These are phyloP conservation scores for Candolleomyces aberdarensis DNA, from an alignment of 768 basidiomycete genomes.

Conservation along the genomic window DNA sequence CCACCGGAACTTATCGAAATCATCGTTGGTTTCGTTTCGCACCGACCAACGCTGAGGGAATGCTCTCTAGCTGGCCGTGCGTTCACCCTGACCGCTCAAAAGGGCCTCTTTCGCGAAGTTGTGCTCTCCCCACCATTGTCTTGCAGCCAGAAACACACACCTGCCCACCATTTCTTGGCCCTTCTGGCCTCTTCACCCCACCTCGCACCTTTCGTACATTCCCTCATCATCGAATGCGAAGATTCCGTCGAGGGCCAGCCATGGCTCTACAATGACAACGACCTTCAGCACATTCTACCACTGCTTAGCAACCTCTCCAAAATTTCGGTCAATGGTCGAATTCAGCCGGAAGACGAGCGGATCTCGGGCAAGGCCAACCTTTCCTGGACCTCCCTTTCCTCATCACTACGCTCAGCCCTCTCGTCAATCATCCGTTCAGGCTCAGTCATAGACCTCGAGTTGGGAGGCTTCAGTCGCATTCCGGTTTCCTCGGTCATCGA, in stretches of 20 bases:
- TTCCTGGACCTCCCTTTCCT: conserved; percentile 10
- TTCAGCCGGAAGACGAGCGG: conserved; percentile 3
- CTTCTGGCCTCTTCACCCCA: conserved; percentile 7
- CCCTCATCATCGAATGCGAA: conserved; percentile 10
- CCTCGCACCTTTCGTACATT: conserved; percentile 6
- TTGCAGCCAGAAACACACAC: not conserved
- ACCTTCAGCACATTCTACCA: conserved; percentile 11
- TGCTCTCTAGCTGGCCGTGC: conserved; percentile 1
- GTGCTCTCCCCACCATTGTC: conserved; percentile 7
- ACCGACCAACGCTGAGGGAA: conserved; percentile 1
- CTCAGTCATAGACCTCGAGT: conserved; percentile 8
- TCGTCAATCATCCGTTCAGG: conserved; percentile 8
- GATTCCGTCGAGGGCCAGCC: conserved; percentile 8
- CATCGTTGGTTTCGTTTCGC: conserved; percentile 5
- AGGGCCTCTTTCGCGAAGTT: conserved; percentile 8
- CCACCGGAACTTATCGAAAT: conserved; percentile 8
- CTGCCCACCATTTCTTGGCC: conserved; percentile 9
- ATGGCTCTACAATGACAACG: conserved; percentile 10
- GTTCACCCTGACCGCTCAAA: conserved; percentile 3
- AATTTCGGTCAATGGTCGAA: conserved; percentile 8
- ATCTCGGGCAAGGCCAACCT: conserved; percentile 10
- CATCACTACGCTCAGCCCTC: conserved; percentile 7
- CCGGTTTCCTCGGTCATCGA: conserved; percentile 11
- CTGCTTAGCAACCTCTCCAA: conserved; percentile 1
- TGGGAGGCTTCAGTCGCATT: conserved; percentile 11